Evolutionary conservation across 805 yeast species (phyloP), one percentile per base, ranked within the genome.

Genomic region (Candida takata): DNA sequence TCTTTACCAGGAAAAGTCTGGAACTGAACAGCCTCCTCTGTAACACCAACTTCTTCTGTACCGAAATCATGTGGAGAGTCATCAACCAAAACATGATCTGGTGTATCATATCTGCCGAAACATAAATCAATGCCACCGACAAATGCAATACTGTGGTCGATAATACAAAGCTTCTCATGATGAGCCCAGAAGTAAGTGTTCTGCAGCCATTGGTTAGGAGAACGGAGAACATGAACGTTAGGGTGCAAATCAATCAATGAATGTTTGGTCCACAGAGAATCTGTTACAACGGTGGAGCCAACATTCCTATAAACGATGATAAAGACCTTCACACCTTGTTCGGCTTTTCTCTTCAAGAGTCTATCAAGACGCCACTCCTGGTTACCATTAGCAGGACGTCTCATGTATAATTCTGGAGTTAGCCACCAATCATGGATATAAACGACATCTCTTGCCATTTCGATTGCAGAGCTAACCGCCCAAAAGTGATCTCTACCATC

Each of bases 351-450:
- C 55, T 84, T 85, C 45, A 92, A 65, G 2, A 92, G 58, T 51
- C 98, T 70, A 58, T 92, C 99, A 29, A 92, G 63, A 54, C 99
- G 72, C 79, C 86, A 92, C 44, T 84, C 81, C 58, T 92, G 97
- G 49, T 90, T 90, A 8, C 96, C 96, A 58, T 84, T 81, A 0
- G 95, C 90, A 0, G 98, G 98, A 34, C 99, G 68, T 44, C 98
- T 73, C 62, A 92, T 65, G 51, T 92, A 94, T 4, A 92, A 56
- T 57, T 92, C 98, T 0, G 99, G 99, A 5, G 90, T 74, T 18
- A 92, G 66, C 98, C 98, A 92, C 99, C 99, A 92, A 52, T 90
- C 99, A 53, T 92, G 97, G 33, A 92, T 86, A 55, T 79, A 92
- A 24, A 92, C 81, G 1, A 83, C 90, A 64, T 92, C 97, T 46